Base-by-base conservation (phyloP, 2,329 filamentous ascomycete species). In the Aspergillus glaucus region DNA sequence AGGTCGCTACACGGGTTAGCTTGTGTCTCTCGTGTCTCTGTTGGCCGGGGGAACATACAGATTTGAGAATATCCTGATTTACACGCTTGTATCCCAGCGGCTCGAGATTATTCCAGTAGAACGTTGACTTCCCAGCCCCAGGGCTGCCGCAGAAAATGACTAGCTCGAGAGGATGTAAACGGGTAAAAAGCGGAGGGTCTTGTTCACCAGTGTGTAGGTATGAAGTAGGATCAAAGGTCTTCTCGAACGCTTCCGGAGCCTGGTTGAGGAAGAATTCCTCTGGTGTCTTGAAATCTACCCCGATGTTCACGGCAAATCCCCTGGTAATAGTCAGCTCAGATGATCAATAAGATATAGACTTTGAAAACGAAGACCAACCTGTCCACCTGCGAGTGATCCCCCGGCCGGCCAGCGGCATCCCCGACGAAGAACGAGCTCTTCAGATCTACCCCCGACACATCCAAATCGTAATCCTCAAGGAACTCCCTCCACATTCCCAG, bases 51-150 rank as follows among this genome's bases (percentile, higher is more conserved):
- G 45, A n/a, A 51, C 59, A 40, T 55, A 82, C 77, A 26, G 81
- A 85, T 68, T 95, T 95, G 43, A 96, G 76, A 1, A 78, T 80
- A 67, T 97, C 93, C 71, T 97, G 93, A 60, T 97, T 98, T 26
- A 96, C 81, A 43, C 93, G 81, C 63, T 82, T 80, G 64, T 95
- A 97, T 3, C 84, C 87, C 24, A 93, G 70, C 21, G 87, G 86
- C 63, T 90, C 77, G 32, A 97, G 73, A 55, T 87, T 74, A 53
- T 79, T 83, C 82, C 85, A 88, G 70, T 86, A 96, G 62, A 93
- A 95, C 0, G 89, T 92, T 36, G 88, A 95, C 69, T 98, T 97
- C 15, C 93, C 93, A 2, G 89, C 83, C 1, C 88, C 91, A 0
- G 93, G 93, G 43, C 87, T 88, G 1, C 93, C 93, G 62, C 88